phyloP scores from a whole-genome alignment of 345 rosid genomes.

The Linum usitatissimum region DNA sequence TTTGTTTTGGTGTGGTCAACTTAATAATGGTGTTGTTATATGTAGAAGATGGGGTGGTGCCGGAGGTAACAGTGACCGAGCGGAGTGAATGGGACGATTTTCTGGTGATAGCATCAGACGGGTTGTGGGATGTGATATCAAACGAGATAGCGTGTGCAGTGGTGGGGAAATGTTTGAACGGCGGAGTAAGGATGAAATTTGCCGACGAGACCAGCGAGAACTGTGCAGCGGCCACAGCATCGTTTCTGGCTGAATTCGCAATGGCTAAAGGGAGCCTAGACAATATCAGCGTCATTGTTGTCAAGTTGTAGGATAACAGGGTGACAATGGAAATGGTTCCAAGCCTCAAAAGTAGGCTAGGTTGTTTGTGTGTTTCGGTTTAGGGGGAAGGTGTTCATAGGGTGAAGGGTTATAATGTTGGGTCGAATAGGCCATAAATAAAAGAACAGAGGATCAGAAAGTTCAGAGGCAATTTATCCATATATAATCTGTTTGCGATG shows the following conservation, averaged over 20 bases:
- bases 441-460: too few relatives aligned
- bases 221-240: conserved; percentile 9
- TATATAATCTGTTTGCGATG: too few relatives aligned
- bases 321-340: conserved; percentile 13
- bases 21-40: neutral
- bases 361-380: too few relatives aligned
- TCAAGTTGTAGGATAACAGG: neutral
- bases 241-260: neutral
- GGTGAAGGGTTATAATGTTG: too few relatives aligned
- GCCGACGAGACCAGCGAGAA: conserved; percentile 4
- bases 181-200: conserved; percentile 7
- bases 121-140: conserved; percentile 34
- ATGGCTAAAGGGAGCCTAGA: conserved; percentile 1
- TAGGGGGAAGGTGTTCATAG: too few relatives aligned
- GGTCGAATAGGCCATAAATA: too few relatives aligned
- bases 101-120: conserved; percentile 25
- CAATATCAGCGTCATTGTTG: conserved; percentile 1
- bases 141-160: conserved; percentile 29
- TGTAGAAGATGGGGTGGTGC: conserved; percentile 33
- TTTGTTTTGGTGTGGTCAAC: neutral
- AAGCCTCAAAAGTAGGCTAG: too few relatives aligned
- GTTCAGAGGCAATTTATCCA: too few relatives aligned
- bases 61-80: conserved; percentile 22
- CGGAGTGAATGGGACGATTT: conserved; percentile 20
- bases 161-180: conserved; percentile 14